Base-by-base conservation (phyloP, 768 basidiomycete genomes). In the Mrakia frigida region DNA sequence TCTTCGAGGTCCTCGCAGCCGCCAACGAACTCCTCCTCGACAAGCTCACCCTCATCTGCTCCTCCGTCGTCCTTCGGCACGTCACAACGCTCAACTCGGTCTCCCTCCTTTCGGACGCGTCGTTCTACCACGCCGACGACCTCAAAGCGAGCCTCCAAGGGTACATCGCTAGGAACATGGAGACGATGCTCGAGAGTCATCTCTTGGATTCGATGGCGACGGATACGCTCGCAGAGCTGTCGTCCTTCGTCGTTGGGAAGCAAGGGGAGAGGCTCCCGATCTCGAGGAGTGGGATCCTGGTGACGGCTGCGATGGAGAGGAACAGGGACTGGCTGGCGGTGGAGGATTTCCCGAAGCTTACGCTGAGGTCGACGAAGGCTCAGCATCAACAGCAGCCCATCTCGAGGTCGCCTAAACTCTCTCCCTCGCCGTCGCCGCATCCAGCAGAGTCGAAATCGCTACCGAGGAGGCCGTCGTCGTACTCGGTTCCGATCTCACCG, bases 1-100 rank as follows among this genome's bases (percentile, higher is more conserved):
- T 94, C 84, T 93, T 97, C 78, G 88, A 90, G 31, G 89, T 98
- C 23, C 88, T 97, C 83, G 90, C 90, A 50, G 90, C 89, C 25
- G 93, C 94, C 50, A 94, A 91, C 79, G 94, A 98, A 83, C 84
- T 98, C 3, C 87, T 97, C 13, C 85, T 98, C n/a, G 92, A 92
- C 80, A 89, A 90, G 28, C 87, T 98, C 28, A 87, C 93, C 50
- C 86, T 92, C 2, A 84, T 96, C 35, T 97, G 94, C 84, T 95
- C 94, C 1, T 84, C 85, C 13, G 87, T 91, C 60, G 87, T 98
- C 71, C 85, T 94, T 52, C 85, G 86, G 53, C 87, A 88, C 81
- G 85, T 90, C 70, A 90, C 88, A 74, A 85, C 90, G 76, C 85
- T 88, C 82, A 98, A 97, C 77, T 91, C 89, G 0, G 90, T 89